Percentiles rank a stretch among this genome's conserved stretches.
These are phyloP conservation scores for Quercus phellos DNA, from an alignment of 331 rosid genomes.

Conservation along the genomic window DNA sequence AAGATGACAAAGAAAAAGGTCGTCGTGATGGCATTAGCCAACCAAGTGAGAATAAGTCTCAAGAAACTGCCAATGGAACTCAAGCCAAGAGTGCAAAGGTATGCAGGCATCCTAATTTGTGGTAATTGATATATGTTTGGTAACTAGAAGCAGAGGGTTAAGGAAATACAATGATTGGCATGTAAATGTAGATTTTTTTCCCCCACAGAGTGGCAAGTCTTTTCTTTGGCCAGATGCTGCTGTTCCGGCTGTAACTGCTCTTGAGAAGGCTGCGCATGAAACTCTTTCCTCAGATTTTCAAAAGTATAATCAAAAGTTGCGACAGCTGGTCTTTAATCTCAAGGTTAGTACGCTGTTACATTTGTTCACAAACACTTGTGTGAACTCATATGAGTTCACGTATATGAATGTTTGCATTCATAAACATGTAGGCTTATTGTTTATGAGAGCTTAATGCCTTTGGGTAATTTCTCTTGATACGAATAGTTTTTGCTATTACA, in stretches of 20 bases:
- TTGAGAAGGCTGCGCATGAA: conserved; percentile 80
- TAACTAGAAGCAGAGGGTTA: not conserved
- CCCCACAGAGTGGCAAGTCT: conserved; percentile 53
- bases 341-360: conserved; percentile 47
- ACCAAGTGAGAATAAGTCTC: conserved; percentile 28
- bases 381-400: no score
- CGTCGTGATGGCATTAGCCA: conserved; percentile 33
- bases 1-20: conserved; percentile 41
- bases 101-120: conserved; percentile 2
- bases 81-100: conserved; percentile 57
- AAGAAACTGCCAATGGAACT: conserved; percentile 31
- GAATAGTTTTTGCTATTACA: not conserved
- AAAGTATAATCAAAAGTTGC: conserved; percentile 86
- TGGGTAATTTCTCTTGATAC: not conserved
- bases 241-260: conserved; percentile 62
- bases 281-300: conserved; percentile 57
- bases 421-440: not conserved
- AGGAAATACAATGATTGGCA: conserved; percentile 6
- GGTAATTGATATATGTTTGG: not conserved
- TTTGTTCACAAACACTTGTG: not conserved
- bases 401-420: not conserved
- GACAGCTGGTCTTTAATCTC: conserved; percentile 62
- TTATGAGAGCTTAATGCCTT: not conserved
- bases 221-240: conserved; percentile 90
- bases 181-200: conserved; percentile 7